These are phyloP conservation scores for Elsinoe fawcettii DNA, from an alignment of 2,329 filamentous ascomycete genomes.

Conservation along the genomic window DNA sequence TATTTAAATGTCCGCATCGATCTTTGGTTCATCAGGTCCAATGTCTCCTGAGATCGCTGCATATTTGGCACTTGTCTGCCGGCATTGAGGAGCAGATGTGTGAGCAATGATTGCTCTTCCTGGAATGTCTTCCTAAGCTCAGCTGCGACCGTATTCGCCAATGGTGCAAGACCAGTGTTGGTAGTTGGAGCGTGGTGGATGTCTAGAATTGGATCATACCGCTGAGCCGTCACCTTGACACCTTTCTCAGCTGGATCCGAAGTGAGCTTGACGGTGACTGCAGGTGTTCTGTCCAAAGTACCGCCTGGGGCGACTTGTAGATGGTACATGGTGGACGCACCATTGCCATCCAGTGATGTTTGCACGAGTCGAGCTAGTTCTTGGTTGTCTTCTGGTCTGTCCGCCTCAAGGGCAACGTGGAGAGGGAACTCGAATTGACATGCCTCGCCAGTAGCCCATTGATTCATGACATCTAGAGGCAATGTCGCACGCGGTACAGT, in stretches of 20 bases:
- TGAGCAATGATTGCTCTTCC: slow-evolving; percentile 80
- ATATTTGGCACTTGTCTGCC: slow-evolving; percentile 4
- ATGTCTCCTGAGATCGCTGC: slow-evolving; percentile 28
- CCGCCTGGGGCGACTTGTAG: slow-evolving; percentile 50
- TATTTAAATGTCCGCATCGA: slow-evolving; percentile 84
- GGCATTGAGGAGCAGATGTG: slow-evolving; percentile 23
- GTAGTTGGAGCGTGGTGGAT: slow-evolving; percentile 65
- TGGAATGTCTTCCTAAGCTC: slow-evolving; percentile 71
- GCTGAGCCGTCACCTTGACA: slow-evolving; percentile 56
- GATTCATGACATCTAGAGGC: slow-evolving; percentile 76
- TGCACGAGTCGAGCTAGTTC: slow-evolving; percentile 74
- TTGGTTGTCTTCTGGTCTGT: slow-evolving; percentile 59
- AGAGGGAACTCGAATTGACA: slow-evolving; percentile 85
- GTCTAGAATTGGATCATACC: slow-evolving; percentile 64
- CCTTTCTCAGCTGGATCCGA: slow-evolving; percentile 49
- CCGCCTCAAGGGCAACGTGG: slow-evolving; percentile 67
- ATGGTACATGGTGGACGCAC: slow-evolving; percentile 78
- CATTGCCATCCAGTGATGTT: slow-evolving; percentile 75
- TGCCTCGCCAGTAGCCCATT: slow-evolving; percentile 85
- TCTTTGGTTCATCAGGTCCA: slow-evolving; percentile 54
- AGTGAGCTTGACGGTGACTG: slow-evolving; percentile 63
- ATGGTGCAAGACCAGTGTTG: slow-evolving; percentile 47
- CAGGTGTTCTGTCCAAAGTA: slow-evolving; percentile 43
- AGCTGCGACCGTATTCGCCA: slow-evolving; percentile 70
- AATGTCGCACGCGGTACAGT: slow-evolving; percentile 81